These are phyloP conservation scores for Microglena sp. DNA, from an alignment of 139 green algal species.

Conservation along the genomic window DNA sequence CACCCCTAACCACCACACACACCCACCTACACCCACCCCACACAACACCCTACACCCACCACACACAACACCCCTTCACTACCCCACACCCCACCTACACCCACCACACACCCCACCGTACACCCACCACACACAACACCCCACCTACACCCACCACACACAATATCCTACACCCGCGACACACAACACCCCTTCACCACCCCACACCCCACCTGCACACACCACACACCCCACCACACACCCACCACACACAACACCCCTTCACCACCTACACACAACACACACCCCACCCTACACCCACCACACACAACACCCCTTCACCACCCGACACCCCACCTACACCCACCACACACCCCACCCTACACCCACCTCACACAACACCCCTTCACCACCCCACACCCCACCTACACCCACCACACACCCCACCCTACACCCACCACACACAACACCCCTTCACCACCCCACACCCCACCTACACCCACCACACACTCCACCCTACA, in stretches of 20 bases:
- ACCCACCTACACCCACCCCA: background rate
- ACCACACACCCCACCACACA: background rate
- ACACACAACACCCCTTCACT: background rate
- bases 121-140: background rate
- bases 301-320: too few relatives aligned
- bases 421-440: background rate
- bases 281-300: background rate
- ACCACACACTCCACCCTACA: background rate
- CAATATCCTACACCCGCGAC: background rate
- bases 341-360: background rate
- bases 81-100: background rate
- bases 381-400: too few relatives aligned
- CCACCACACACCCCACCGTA: background rate
- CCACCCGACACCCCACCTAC: background rate
- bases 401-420: background rate
- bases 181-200: too few relatives aligned
- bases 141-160: background rate
- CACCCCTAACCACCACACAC: background rate
- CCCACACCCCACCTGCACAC: background rate
- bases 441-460: background rate
- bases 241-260: too few relatives aligned
- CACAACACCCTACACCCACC: background rate
- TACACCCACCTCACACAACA: background rate
- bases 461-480: too few relatives aligned
- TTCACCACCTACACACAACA: too few relatives aligned